phyloP scores from a whole-genome alignment of 805 yeast genomes.

The Candida tibetensis region DNA sequence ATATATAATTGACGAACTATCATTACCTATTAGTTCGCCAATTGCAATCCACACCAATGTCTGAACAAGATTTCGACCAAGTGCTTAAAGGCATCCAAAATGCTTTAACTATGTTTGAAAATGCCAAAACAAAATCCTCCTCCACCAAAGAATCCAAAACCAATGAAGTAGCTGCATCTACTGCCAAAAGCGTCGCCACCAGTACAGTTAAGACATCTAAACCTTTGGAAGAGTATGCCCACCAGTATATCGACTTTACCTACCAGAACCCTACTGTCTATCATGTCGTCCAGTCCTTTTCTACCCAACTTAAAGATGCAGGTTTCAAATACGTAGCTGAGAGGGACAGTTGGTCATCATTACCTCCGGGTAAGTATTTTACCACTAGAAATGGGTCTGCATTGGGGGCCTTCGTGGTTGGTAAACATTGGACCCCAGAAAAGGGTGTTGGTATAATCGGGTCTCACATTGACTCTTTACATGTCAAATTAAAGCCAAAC shows the following conservation, averaged over 20 bases:
- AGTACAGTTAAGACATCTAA: background rate
- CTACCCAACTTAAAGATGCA: constrained; percentile 45
- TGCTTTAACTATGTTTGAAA: constrained; percentile 7
- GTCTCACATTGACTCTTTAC: constrained; percentile 72
- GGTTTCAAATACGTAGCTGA: constrained; percentile 71
- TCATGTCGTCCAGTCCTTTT: constrained; percentile 61
- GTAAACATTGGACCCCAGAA: constrained; percentile 61
- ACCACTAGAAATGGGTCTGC: constrained; percentile 68
- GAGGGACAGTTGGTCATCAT: constrained; percentile 49
- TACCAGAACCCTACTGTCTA: constrained; percentile 69
- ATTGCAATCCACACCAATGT: no score
- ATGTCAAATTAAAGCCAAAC: constrained; percentile 68
- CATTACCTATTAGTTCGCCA: no score
- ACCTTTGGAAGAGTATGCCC: constrained; percentile 18
- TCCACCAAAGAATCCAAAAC: no score
- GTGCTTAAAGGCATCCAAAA: constrained; percentile 8
- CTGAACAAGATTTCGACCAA: no score
- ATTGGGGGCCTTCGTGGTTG: constrained; percentile 68
- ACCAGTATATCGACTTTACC: constrained; percentile 69
- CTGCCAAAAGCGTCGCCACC: no score
- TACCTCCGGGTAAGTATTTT: constrained; percentile 57
- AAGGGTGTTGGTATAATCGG: constrained; percentile 70
- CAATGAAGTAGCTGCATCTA: no score
- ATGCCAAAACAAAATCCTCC: constrained; percentile 1
- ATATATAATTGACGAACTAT: no score